phyloP scores from a whole-genome alignment of 139 green algal genomes.

The Tetraselmis striata region DNA sequence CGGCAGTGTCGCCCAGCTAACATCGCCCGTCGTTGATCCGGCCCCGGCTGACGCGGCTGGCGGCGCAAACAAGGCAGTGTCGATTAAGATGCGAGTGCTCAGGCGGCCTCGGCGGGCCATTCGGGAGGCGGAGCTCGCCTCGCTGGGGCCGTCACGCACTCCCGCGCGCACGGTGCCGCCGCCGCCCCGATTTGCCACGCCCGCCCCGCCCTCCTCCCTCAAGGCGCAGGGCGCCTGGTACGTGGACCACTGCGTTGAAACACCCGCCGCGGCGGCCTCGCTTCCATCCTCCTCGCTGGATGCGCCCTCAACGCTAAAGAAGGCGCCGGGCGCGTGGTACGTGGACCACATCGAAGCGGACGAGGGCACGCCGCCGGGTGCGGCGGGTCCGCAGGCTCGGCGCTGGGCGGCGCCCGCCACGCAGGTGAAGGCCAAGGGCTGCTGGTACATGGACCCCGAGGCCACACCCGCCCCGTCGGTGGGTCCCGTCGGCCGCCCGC shows the following conservation, averaged over 20 bases:
- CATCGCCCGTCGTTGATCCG: too few species aligned
- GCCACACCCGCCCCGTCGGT: neutral
- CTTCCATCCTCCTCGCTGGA: neutral
- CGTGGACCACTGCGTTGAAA: neutral
- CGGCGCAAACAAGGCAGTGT: neutral
- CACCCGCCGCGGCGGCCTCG: too few species aligned
- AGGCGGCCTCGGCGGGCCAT: neutral
- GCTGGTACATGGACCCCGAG: neutral
- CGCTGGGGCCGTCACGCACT: too few species aligned
- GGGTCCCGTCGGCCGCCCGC: too few species aligned
- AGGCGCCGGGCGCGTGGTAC: neutral
- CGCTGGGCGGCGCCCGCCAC: neutral
- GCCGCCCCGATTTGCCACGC: neutral
- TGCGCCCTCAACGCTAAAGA: neutral
- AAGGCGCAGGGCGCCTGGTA: neutral
- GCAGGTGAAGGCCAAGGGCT: neutral
- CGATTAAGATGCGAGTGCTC: neutral
- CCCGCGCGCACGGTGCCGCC: neutral
- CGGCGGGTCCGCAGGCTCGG: too few species aligned
- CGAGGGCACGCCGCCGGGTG: too few species aligned
- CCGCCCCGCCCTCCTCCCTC: neutral
- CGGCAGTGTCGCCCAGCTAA: too few species aligned
- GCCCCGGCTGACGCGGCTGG: too few species aligned
- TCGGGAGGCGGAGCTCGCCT: too few species aligned
- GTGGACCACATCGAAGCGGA: neutral